phyloP scores from a whole-genome alignment of 805 yeast species.

The Starmerella potacharoeniae region DNA sequence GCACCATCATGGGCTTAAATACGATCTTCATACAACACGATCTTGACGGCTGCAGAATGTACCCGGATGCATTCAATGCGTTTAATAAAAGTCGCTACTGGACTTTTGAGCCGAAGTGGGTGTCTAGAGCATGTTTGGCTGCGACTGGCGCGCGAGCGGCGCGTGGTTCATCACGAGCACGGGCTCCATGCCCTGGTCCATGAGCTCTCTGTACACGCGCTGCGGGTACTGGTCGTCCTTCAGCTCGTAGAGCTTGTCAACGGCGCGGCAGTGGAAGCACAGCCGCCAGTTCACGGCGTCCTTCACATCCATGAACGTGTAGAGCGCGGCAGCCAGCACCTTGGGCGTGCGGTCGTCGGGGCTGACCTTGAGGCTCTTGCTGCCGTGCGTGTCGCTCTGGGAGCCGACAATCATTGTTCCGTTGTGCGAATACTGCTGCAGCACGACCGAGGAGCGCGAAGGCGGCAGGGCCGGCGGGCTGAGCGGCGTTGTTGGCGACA shows the following conservation, averaged over 20 bases:
- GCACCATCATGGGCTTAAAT: too few relatives aligned
- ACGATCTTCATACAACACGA: too few relatives aligned
- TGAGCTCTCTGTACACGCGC: not conserved
- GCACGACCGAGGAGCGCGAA: not conserved
- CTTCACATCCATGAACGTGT: not conserved
- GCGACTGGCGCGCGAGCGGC: not conserved
- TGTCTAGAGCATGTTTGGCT: not conserved
- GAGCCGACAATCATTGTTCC: not conserved
- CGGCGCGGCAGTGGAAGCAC: not conserved
- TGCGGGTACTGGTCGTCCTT: slow-evolving; percentile 2
- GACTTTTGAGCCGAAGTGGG: not conserved
- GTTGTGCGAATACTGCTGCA: not conserved
- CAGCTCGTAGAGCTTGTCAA: not conserved
- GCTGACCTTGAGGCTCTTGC: not conserved
- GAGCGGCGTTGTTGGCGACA: not conserved
- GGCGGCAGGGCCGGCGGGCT: slow-evolving; percentile 1
- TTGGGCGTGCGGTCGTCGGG: not conserved
- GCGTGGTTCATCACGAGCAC: not conserved
- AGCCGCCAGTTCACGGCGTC: not conserved
- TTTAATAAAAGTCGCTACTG: too few relatives aligned
- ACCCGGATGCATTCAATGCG: not conserved
- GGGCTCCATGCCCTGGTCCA: not conserved
- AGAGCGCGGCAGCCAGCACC: not conserved
- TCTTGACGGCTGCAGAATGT: too few relatives aligned
- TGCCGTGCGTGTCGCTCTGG: not conserved